These are phyloP conservation scores for Rhodomyrtus tomentosa DNA, from an alignment of 345 rosid genomes.

Conservation along the genomic window DNA sequence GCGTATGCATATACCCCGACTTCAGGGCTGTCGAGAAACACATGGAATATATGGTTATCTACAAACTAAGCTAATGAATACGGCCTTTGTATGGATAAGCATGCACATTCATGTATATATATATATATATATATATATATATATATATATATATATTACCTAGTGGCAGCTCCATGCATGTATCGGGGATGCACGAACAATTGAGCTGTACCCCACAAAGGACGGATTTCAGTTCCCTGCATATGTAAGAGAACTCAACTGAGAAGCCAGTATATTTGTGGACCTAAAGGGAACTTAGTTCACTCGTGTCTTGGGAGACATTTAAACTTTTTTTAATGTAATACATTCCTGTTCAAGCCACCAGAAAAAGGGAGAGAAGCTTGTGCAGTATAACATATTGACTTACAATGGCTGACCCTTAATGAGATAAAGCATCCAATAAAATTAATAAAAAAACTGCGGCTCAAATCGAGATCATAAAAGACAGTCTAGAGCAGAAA, in stretches of 20 bases:
- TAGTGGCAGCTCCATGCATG: slow-evolving; percentile 98
- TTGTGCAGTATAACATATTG: background rate
- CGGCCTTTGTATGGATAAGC: background rate
- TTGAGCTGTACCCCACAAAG: slow-evolving; percentile 97
- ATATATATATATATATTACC: slow-evolving; percentile 37
- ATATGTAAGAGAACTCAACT: background rate
- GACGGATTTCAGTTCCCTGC: slow-evolving; percentile 67
- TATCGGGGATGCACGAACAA: slow-evolving; percentile 89
- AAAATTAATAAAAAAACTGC: background rate
- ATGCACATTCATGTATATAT: background rate
- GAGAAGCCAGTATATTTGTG: background rate
- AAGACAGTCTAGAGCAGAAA: background rate
- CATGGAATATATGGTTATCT: background rate
- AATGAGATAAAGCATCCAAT: background rate
- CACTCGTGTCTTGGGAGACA: background rate
- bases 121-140: too few species aligned
- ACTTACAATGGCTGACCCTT: background rate
- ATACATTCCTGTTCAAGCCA: background rate
- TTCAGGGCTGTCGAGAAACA: slow-evolving; percentile 46
- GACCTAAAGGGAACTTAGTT: background rate
- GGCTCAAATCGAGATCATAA: background rate
- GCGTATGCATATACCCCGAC: slow-evolving; percentile 82
- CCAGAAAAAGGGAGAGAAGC: background rate
- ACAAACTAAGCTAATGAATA: background rate
- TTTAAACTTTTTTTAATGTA: background rate